phyloP scores from a whole-genome alignment of 2,329 filamentous ascomycete genomes.

The Aureobasidium sp. region DNA sequence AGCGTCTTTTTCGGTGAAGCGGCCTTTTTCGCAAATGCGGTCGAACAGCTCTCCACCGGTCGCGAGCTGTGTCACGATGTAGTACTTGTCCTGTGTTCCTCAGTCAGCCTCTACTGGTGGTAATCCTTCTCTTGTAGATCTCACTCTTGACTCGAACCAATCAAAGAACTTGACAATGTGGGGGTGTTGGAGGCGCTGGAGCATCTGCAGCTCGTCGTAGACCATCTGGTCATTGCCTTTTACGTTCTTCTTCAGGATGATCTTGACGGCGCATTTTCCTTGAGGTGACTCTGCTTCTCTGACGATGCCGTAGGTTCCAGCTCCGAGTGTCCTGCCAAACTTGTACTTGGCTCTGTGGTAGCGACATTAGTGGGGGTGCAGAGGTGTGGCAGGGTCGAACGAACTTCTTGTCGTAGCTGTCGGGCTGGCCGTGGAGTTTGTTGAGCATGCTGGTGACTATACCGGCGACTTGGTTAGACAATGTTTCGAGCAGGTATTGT shows the following conservation, averaged over 20 bases:
- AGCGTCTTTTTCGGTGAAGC: conserved; percentile 97
- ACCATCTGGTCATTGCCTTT: conserved; percentile 99
- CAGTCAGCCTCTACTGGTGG: not conserved
- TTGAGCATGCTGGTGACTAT: conserved; percentile 84
- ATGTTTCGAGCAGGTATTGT: not conserved
- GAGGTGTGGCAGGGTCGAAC: conserved; percentile 17
- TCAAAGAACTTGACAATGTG: conserved; percentile 97
- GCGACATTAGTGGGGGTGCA: not conserved
- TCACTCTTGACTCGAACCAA: conserved; percentile 96
- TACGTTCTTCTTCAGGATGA: conserved; percentile 99
- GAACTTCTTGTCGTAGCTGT: conserved; percentile 98
- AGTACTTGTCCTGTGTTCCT: conserved; percentile 80
- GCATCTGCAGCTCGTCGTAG: conserved; percentile 90
- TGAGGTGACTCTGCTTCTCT: conserved; percentile 80
- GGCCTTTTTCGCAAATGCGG: conserved; percentile 94
- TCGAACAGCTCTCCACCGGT: conserved; percentile 96
- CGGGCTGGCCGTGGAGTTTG: conserved; percentile 91
- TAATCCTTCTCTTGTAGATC: conserved; percentile 20
- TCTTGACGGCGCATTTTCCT: conserved; percentile 93
- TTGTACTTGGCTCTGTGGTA: conserved; percentile 66
- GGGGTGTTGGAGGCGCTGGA: conserved; percentile 82
- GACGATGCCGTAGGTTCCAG: conserved; percentile 97
- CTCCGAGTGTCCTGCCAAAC: conserved; percentile 88
- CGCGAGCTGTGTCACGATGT: conserved; percentile 94
- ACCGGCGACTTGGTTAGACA: conserved; percentile 7